Evolutionary conservation across 2,329 filamentous ascomycete genomes (phyloP), one percentile per base, ranked within the genome.

Genomic region (Fusarium armeniacum): DNA sequence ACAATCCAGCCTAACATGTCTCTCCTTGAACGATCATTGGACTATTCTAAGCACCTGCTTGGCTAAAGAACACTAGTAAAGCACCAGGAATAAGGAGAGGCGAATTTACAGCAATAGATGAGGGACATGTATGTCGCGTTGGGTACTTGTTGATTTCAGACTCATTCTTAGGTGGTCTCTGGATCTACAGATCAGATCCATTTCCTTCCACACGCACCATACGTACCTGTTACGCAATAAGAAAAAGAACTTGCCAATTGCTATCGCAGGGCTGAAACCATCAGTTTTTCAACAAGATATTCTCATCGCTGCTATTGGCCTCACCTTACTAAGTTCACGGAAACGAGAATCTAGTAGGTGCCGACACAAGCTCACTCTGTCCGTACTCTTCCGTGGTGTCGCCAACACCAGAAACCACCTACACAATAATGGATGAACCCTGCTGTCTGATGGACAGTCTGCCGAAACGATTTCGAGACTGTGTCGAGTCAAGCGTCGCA

Each of bases 161-260:
- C 38, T 65, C 28, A 40, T 51, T 43, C 24, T 60, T 49, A 44
- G 24, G 24, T 26, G 10, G 45, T 68, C 60, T 59, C 60, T 56
- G 61, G 60, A 70, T 70, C 68, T 67, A 49, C 60, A 70, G 62
- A 62, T 60, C 43, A 57, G 71, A 62, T 62, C 67, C 68, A 71
- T 62, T 71, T 56, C 59, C 62, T 72, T 56, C 58, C 49, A 65
- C 32, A 60, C 67, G n/a, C 43, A 52, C 60, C 24, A 49, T 49
- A 40, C 55, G 20, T 56, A 6, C 36, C 33, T 32, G 46, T 20
- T 49, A n/a, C 47, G n/a, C 20, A 26, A 30, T 41, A 54, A 38
- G 13, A n/a, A 22, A 50, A 45, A 16, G 40, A 22, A 32, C 52
- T 54, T 58, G 35, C 24, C 47, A 49, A 43, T 44, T 44, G 30